phyloP scores from a whole-genome alignment of 441 rosid species.

The Pelargonium australe region DNA sequence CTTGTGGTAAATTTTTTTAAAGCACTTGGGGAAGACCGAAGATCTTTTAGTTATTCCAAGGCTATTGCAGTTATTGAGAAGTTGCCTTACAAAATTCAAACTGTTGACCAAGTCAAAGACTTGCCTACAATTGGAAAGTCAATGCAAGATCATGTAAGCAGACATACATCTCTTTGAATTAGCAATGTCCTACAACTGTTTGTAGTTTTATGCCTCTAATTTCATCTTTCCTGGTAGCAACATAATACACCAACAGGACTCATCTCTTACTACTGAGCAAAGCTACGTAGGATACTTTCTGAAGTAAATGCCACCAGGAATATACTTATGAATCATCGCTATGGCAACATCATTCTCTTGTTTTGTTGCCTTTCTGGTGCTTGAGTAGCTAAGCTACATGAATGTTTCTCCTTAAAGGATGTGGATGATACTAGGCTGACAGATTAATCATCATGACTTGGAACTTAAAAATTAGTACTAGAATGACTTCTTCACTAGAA shows the following conservation, averaged over 20 bases:
- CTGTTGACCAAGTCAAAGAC: conserved; percentile 68
- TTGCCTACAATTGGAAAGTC: conserved; percentile 93
- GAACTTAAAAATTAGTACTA: neutral
- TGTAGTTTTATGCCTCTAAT: conserved; percentile 7
- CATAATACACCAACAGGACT: too few relatives aligned
- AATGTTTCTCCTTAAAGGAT: too few relatives aligned
- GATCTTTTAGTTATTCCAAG: conserved; percentile 92
- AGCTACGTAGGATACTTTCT: too few relatives aligned
- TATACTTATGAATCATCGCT: too few relatives aligned
- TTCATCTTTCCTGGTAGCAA: neutral
- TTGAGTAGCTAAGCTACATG: too few relatives aligned
- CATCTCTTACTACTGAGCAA: too few relatives aligned
- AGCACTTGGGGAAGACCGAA: conserved; percentile 92
- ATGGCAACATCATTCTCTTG: too few relatives aligned
- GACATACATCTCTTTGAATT: conserved; percentile 9
- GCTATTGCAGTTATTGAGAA: conserved; percentile 84
- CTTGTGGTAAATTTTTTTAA: conserved; percentile 22
- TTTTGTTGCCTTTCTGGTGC: too few relatives aligned
- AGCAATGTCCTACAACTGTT: conserved; percentile 7
- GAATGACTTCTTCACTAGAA: neutral
- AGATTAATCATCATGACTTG: too few relatives aligned
- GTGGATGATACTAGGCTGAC: too few relatives aligned
- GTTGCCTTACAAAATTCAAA: conserved; percentile 73
- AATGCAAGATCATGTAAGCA: conserved; percentile 85
- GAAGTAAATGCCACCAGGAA: too few relatives aligned